Evolutionary conservation across 2,329 filamentous ascomycete species (phyloP).

Genomic region (Fusarium agapanthi): DNA sequence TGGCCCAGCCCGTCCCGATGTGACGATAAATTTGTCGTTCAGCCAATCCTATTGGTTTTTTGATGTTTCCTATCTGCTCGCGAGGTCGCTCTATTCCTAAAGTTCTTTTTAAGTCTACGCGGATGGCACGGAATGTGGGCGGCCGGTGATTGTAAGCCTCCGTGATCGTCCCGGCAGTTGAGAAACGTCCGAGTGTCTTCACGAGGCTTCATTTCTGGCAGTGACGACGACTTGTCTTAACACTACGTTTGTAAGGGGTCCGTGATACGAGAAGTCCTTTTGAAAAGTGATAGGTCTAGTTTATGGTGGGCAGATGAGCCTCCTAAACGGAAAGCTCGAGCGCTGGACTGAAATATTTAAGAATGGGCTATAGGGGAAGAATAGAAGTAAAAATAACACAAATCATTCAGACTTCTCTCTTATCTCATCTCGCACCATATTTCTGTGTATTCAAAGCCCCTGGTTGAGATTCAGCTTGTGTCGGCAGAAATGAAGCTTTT

Average conservation of each 20-base stretch:
- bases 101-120: not conserved
- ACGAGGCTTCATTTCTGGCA: not conserved
- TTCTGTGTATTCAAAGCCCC: not conserved
- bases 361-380: not conserved
- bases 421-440: rapidly evolving
- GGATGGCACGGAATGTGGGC: constrained; percentile 2
- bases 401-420: rapidly evolving
- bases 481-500: not conserved
- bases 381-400: not conserved
- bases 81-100: not conserved
- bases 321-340: not conserved
- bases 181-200: not conserved
- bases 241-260: not conserved
- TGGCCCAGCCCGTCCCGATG: not conserved
- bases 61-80: not conserved
- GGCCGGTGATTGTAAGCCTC: no score
- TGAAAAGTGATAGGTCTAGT: not conserved
- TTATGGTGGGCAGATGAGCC: not conserved
- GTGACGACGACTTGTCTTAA: not conserved
- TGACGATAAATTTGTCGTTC: not conserved
- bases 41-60: not conserved
- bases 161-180: not conserved
- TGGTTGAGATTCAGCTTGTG: not conserved
- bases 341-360: not conserved
- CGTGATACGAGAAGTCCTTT: not conserved